A percentile compares a stretch with the other conserved stretches of the same genome.
phyloP scores from a whole-genome alignment of 2,329 filamentous ascomycete genomes.

The Gnomoniopsis sp. region DNA sequence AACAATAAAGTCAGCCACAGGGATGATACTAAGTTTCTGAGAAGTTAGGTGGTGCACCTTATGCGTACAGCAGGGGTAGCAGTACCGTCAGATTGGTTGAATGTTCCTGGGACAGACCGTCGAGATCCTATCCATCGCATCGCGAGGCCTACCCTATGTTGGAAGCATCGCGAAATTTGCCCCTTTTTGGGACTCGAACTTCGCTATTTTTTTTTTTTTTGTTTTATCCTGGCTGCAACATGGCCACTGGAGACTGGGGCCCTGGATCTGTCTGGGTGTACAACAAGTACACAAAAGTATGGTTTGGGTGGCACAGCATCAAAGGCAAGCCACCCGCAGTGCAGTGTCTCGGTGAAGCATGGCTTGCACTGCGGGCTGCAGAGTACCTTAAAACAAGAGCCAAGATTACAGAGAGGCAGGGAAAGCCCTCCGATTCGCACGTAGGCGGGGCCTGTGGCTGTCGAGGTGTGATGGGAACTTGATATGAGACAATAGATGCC shows the following conservation, averaged over 20 bases:
- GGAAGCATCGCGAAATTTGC: no score
- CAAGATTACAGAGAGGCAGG: background rate
- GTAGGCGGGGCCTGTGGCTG: background rate
- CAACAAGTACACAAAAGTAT: background rate
- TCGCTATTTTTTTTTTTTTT: no score
- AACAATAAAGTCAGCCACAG: background rate
- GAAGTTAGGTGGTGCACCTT: background rate
- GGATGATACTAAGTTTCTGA: background rate
- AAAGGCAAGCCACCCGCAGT: constrained; percentile 4
- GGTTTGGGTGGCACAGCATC: constrained; percentile 2
- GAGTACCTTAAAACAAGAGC: background rate
- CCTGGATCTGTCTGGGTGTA: background rate
- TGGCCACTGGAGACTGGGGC: background rate
- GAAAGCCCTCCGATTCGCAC: background rate
- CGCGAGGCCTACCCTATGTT: no score
- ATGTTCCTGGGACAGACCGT: background rate
- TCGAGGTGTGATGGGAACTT: background rate
- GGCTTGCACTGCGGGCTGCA: background rate
- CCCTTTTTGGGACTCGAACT: background rate
- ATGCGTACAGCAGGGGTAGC: background rate
- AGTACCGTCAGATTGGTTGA: background rate
- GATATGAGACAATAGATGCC: background rate
- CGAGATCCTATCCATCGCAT: background rate
- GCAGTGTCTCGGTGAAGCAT: background rate
- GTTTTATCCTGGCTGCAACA: background rate